Conservation (phyloP, 2,329 filamentous ascomycete genomes). For the Ustulina deusta region DNA sequence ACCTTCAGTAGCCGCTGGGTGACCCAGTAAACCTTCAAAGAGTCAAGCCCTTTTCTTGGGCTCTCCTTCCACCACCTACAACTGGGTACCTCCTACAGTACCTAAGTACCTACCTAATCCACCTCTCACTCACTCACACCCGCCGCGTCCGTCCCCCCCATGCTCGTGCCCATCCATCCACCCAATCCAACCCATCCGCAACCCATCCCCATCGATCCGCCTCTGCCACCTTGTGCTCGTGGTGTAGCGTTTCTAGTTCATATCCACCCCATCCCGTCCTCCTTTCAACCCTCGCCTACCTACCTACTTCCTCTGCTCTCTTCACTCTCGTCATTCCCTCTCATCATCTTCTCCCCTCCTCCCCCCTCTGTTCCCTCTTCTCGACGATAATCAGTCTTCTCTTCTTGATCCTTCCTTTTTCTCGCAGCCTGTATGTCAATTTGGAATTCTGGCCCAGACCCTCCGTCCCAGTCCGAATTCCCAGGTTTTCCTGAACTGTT, state of each 20-base stretch:
- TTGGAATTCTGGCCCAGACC: constrained; percentile 19
- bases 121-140: constrained; percentile 9
- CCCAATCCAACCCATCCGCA: constrained; percentile 12
- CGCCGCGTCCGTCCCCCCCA: constrained; percentile 1
- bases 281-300: constrained; percentile 31
- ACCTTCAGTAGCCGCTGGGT: neutral
- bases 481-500: constrained; percentile 25
- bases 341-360: constrained; percentile 39
- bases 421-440: constrained; percentile 28
- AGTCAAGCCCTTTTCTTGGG: neutral
- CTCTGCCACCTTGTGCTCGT: neutral
- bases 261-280: constrained; percentile 20
- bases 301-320: constrained; percentile 30
- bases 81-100: neutral
- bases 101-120: neutral
- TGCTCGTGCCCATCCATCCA: constrained; percentile 10
- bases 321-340: constrained; percentile 40
- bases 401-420: constrained; percentile 36
- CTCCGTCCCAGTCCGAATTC: constrained; percentile 8
- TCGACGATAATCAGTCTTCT: constrained; percentile 37
- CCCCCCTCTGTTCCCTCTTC: constrained; percentile 41
- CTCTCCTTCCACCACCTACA: neutral
- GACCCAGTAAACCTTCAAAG: neutral
- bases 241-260: constrained; percentile 20
- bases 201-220: constrained; percentile 22